A percentile compares a stretch with the other conserved stretches of the same genome.
These are phyloP conservation scores for Trametes polyzona DNA, from an alignment of 1,284 basidiomycete genomes.

Conservation along the genomic window DNA sequence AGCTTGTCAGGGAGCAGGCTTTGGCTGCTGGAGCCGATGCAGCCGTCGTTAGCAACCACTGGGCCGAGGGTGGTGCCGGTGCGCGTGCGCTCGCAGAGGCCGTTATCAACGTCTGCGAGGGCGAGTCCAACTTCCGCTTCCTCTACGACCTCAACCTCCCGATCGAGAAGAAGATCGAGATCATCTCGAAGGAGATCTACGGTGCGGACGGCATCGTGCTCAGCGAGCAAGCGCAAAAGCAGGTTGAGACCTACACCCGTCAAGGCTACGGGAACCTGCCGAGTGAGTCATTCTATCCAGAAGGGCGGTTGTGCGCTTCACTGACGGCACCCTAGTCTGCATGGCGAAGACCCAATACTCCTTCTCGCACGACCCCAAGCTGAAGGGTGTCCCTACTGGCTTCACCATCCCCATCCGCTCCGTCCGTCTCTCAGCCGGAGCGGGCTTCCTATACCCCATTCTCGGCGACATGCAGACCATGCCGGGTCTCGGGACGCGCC, in stretches of 20 bases:
- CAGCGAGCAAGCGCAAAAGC: conserved; percentile 81
- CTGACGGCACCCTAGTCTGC: conserved; percentile 63
- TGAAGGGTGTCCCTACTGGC: conserved; percentile 88
- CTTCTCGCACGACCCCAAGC: conserved; percentile 92
- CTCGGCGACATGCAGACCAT: conserved; percentile 97
- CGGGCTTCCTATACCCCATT: conserved; percentile 95
- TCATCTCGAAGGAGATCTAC: conserved; percentile 90
- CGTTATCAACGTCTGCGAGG: conserved; percentile 84
- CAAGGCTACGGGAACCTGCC: conserved; percentile 86
- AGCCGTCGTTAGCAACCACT: conserved; percentile 95
- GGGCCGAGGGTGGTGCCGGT: conserved; percentile 92
- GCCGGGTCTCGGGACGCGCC: conserved; percentile 95
- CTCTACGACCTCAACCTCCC: conserved; percentile 86
- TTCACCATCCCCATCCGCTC: conserved; percentile 94
- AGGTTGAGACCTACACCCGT: conserved; percentile 90
- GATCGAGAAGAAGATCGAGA: conserved; percentile 87
- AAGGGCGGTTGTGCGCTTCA: not conserved
- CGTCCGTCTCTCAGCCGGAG: conserved; percentile 90
- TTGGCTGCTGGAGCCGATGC: conserved; percentile 91
- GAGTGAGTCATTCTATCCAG: conserved; percentile 54
- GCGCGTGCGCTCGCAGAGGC: conserved; percentile 88
- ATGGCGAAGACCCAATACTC: conserved; percentile 99
- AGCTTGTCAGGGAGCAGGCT: conserved; percentile 82
- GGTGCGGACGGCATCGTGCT: conserved; percentile 89
- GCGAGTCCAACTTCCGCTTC: conserved; percentile 85